These are phyloP conservation scores for Toxicodendron radicans DNA, from an alignment of 345 rosid species.

Conservation along the genomic window DNA sequence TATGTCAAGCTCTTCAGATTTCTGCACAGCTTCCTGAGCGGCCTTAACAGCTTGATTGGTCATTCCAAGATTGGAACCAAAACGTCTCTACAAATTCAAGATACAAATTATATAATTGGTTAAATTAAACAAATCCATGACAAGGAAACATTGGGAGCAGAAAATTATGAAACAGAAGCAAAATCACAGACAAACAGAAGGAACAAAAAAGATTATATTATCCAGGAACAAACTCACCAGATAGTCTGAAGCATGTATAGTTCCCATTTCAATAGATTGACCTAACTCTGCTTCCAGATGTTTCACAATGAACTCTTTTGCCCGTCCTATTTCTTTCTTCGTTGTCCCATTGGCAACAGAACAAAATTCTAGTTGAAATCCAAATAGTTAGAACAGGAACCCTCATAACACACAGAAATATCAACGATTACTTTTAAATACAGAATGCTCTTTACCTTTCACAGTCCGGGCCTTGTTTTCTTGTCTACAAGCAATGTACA, in stretches of 20 bases:
- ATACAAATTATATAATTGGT: conserved; percentile 1
- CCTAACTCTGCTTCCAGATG: conserved; percentile 57
- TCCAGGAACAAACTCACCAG: conserved; percentile 32
- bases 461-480: conserved; percentile 51
- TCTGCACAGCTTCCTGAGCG: conserved; percentile 56
- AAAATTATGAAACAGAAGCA: conserved; percentile 1
- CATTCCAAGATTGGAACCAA: conserved; percentile 61
- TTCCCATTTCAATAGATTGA: conserved; percentile 53
- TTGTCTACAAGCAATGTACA: conserved; percentile 55
- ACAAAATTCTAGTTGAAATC: conserved; percentile 43
- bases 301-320: conserved; percentile 54
- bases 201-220: too few species aligned
- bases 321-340: conserved; percentile 56
- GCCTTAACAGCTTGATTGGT: conserved; percentile 59
- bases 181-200: neutral
- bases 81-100: conserved; percentile 43
- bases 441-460: conserved; percentile 32
- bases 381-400: conserved; percentile 17
- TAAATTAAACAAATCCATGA: neutral
- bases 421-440: neutral
- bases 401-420: conserved; percentile 10
- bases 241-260: conserved; percentile 59
- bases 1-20: conserved; percentile 54
- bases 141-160: neutral
- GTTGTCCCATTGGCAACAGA: conserved; percentile 52